Conservation (phyloP, 495 filamentous ascomycete genomes). For the Penicillium manginii region DNA sequence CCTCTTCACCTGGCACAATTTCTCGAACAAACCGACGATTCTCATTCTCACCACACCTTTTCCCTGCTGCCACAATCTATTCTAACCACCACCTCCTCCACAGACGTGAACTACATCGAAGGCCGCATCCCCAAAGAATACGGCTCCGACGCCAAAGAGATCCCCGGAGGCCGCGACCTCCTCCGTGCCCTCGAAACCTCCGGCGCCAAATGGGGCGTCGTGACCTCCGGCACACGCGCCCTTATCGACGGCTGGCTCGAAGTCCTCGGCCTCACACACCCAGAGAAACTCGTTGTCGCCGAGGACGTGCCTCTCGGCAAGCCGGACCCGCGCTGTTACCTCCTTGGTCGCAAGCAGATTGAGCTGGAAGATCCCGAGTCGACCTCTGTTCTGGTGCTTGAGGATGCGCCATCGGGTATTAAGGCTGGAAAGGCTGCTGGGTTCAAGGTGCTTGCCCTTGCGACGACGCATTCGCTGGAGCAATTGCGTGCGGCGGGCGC, state of each 20-base stretch:
- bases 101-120: slow-evolving; percentile 82
- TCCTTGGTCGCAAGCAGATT: slow-evolving; percentile 67
- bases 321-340: slow-evolving; percentile 82
- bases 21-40: too few species aligned
- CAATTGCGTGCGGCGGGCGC: slow-evolving; percentile 73
- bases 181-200: slow-evolving; percentile 60
- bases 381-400: slow-evolving; percentile 70
- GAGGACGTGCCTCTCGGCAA: slow-evolving; percentile 88
- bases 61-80: too few species aligned
- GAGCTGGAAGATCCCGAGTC: slow-evolving; percentile 54
- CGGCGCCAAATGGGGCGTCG: slow-evolving; percentile 81
- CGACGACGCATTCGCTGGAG: slow-evolving; percentile 78
- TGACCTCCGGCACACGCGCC: slow-evolving; percentile 84
- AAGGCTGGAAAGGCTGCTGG: slow-evolving; percentile 84
- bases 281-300: slow-evolving; percentile 76
- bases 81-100: too few species aligned
- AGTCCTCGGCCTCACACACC: slow-evolving; percentile 73
- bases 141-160: slow-evolving; percentile 78
- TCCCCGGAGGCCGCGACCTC: slow-evolving; percentile 68
- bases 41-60: too few species aligned
- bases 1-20: too few species aligned
- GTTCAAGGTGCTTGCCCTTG: slow-evolving; percentile 84
- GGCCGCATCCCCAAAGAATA: slow-evolving; percentile 73
- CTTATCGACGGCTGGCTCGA: slow-evolving; percentile 86
- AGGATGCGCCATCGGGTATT: slow-evolving; percentile 94